These are phyloP conservation scores for Tetrahymena thermophila DNA, from an alignment of 73 alveolate genomes.

Conservation along the genomic window DNA sequence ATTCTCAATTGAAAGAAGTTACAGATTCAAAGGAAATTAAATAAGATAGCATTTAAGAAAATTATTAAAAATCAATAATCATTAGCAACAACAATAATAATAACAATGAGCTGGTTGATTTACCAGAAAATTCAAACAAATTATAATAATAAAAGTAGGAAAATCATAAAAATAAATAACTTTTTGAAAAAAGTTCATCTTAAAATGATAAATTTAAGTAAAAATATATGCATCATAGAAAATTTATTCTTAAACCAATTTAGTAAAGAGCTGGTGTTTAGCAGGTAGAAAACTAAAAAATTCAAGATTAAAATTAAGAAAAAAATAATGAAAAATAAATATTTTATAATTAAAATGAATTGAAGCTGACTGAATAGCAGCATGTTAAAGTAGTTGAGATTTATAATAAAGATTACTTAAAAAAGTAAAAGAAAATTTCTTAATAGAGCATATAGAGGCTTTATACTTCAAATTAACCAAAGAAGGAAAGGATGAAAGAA, in stretches of 20 bases:
- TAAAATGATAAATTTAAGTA: background rate
- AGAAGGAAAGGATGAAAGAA: background rate
- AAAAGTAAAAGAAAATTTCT: background rate
- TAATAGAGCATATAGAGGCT: background rate
- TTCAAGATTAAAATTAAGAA: background rate
- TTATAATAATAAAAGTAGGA: background rate
- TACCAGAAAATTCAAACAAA: background rate
- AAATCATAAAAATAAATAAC: background rate
- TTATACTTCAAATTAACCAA: background rate
- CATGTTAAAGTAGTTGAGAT: background rate
- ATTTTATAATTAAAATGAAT: background rate
- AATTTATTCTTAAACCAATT: background rate
- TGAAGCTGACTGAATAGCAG: background rate
- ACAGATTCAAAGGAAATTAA: background rate
- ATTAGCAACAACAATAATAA: too few species aligned
- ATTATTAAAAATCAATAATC: background rate
- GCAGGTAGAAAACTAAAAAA: background rate
- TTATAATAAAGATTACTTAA: background rate
- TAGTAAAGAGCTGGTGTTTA: background rate
- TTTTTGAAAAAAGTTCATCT: background rate
- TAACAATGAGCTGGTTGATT: background rate
- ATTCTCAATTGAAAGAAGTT: background rate
- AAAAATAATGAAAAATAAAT: background rate
- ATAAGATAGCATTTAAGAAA: background rate
- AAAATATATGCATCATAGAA: background rate